Percentiles rank a stretch among this genome's conserved stretches.
Conservation (phyloP, 2,329 filamentous ascomycete genomes). For the Gyromitra esculenta region DNA sequence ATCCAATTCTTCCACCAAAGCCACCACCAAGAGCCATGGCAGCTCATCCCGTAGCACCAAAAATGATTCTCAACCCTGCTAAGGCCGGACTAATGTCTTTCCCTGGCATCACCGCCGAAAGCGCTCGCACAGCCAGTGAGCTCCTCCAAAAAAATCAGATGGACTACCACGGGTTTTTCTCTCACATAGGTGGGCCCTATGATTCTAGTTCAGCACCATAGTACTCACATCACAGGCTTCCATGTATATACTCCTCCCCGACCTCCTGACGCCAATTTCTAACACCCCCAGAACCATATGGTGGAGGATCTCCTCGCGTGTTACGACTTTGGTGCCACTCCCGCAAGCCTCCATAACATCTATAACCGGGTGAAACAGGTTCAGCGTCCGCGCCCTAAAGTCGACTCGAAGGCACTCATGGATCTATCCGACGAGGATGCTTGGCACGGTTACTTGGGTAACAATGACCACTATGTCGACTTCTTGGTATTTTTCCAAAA, state of each 20-base stretch:
- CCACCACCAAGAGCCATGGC: background rate
- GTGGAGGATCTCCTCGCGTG: slow-evolving; percentile 79
- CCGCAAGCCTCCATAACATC: slow-evolving; percentile 69
- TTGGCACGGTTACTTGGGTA: slow-evolving; percentile 67
- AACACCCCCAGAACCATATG: slow-evolving; percentile 75
- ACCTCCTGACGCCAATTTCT: slow-evolving; percentile 59
- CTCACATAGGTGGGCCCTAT: background rate
- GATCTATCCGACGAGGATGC: slow-evolving; percentile 68
- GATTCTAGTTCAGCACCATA: background rate
- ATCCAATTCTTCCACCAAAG: background rate
- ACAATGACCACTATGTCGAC: slow-evolving; percentile 73
- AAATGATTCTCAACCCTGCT: background rate
- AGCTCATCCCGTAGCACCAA: background rate
- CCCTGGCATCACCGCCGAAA: slow-evolving; percentile 45
- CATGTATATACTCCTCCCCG: slow-evolving; percentile 27
- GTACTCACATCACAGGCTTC: slow-evolving; percentile 15
- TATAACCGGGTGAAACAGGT: slow-evolving; percentile 74
- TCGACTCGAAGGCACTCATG: slow-evolving; percentile 64
- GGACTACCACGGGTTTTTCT: slow-evolving; percentile 60
- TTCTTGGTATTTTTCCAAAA: slow-evolving; percentile 80
- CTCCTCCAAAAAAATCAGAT: slow-evolving; percentile 80
- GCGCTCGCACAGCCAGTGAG: slow-evolving; percentile 64
- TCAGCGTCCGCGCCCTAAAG: slow-evolving; percentile 68
- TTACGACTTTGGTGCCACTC: slow-evolving; percentile 76
- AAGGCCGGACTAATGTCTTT: slow-evolving; percentile 29